Evolutionary conservation across 371 early-diverging fungal species (phyloP), one percentile per base, ranked within the genome.

Genomic region (Chytridium lagenaria): DNA sequence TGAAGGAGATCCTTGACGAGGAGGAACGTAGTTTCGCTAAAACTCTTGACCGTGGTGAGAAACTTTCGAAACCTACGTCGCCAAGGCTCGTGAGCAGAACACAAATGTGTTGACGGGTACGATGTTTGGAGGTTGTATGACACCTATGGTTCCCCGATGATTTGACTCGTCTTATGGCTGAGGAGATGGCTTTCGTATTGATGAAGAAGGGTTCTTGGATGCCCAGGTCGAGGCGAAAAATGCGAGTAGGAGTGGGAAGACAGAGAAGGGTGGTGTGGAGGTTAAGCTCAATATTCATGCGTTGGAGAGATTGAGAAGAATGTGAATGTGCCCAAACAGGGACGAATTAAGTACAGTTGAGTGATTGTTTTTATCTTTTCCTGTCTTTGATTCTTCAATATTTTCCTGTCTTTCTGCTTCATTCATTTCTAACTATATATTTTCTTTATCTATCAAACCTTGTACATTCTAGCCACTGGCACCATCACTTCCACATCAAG

Each of bases 81-180:
- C 89, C 50, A 91, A 93, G 82, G 86, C 94, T 71, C 82, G 88
- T 72, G 83, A 88, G 49, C 75, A 88, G 55, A 85, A 85, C 22
- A 69, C 83, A 49, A 89, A 75, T 19, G 80, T 85, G n/a, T 82
- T 99, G 57, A 89, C 39, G 99, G 98, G 59, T 90, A 90, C 44
- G 95, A 96, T 83, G 98, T 95, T 28, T 99, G 98, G 97, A 89
- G 95, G 31, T 86, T 99, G 77, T 99, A 99, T 78, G 99, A 99
- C 83, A 99, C 99, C 22, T 99, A 95, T 82, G 99, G 99, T 64
- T 99, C 92, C 99, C 99, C 22, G 93, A 97, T 3, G 99, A 99
- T 85, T 86, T 99, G 70, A 99, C 99, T 7, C 92, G 93, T 73
- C 81, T 99, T 63, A 98, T 99, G 95, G 98, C 98, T 31, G 96